Conservation (phyloP, 2,329 filamentous ascomycete species). For the Cladobotryum mycophilum region DNA sequence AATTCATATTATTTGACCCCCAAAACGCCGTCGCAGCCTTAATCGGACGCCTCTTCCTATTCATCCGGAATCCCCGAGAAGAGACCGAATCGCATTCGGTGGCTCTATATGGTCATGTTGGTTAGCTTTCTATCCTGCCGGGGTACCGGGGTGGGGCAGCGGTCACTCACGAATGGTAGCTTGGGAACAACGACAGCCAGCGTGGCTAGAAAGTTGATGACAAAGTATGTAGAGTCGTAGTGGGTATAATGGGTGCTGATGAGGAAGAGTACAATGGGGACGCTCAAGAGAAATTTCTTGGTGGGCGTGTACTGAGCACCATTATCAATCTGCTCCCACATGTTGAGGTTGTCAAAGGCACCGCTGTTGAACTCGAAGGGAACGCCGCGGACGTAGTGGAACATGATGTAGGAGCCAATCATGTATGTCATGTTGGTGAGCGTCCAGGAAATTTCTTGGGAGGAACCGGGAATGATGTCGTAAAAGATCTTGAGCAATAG, state of each 20-base stretch:
- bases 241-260: constrained; percentile 98
- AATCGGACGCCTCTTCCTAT: constrained; percentile 8
- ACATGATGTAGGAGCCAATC: constrained; percentile 98
- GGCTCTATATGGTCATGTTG: constrained; percentile 49
- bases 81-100: constrained; percentile 69
- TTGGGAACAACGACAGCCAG: constrained; percentile 94
- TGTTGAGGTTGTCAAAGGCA: constrained; percentile 98
- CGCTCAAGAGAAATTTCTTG: constrained; percentile 95
- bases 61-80: constrained; percentile 66
- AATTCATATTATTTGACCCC: constrained; percentile 7
- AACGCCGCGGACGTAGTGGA: constrained; percentile 95
- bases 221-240: constrained; percentile 95
- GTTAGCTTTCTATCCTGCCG: not conserved
- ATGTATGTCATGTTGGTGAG: constrained; percentile 99
- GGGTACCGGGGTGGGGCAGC: not conserved
- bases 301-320: constrained; percentile 97
- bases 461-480: constrained; percentile 92
- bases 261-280: constrained; percentile 89
- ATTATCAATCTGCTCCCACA: constrained; percentile 99
- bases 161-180: constrained; percentile 74
- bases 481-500: constrained; percentile 89
- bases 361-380: constrained; percentile 98
- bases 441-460: constrained; percentile 98
- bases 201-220: constrained; percentile 91
- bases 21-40: constrained; percentile 11